Evolutionary conservation across 345 rosid genomes (phyloP).

Genomic region (Murraya paniculata): DNA sequence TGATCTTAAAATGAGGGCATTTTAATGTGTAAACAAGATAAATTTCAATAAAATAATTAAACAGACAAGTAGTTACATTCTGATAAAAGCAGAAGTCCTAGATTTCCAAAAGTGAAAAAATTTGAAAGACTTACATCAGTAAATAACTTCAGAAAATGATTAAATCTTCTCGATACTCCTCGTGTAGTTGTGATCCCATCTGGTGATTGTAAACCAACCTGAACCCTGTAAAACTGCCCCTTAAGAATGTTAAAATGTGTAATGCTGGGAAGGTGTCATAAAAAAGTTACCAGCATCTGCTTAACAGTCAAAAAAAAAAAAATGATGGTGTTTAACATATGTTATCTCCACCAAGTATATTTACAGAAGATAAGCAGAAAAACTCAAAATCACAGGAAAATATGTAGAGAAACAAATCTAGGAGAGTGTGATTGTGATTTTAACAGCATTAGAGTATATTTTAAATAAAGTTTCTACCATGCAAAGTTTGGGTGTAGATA

Average conservation of each 20-base stretch:
- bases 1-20: background rate
- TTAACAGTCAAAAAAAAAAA: background rate
- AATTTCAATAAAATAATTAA: slow-evolving; percentile 7
- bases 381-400: background rate
- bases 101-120: slow-evolving; percentile 3
- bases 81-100: background rate
- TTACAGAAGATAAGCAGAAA: background rate
- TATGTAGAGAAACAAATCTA: background rate
- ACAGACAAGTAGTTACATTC: background rate
- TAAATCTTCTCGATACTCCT: slow-evolving; percentile 86
- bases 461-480: slow-evolving; percentile 2
- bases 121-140: slow-evolving; percentile 57
- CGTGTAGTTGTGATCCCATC: slow-evolving; percentile 71
- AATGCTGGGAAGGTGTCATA: background rate
- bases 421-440: background rate
- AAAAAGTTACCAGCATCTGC: background rate
- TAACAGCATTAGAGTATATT: background rate
- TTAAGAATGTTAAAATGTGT: slow-evolving; percentile 44
- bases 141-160: slow-evolving; percentile 83
- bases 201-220: slow-evolving; percentile 87
- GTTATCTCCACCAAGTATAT: background rate
- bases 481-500: background rate
- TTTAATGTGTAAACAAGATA: slow-evolving; percentile 8
- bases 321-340: background rate
- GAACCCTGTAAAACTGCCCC: slow-evolving; percentile 99